Evolutionary conservation across 2,329 filamentous ascomycete species (phyloP), one percentile per base, ranked within the genome.

Genomic region (Ceratocystis destructans): DNA sequence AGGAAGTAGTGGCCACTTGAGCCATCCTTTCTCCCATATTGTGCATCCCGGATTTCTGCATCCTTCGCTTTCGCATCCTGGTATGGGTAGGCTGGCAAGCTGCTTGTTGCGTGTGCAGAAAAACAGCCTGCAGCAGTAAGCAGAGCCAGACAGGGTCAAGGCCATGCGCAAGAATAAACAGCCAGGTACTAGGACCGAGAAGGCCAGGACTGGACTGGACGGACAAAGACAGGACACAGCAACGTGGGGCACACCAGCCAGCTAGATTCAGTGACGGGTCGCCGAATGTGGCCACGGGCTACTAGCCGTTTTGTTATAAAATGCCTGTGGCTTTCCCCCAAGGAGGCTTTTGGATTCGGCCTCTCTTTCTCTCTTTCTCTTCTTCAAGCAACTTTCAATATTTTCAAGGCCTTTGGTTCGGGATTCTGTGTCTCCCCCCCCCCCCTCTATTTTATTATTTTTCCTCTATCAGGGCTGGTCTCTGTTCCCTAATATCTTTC

Each of bases 341-440:
- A 3, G 8, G 7, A 12, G 33, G 3, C 37, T 41, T 12, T 41
- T 12, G 37, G 17, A 71, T 71, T 68, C 57, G 72, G 71, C 22
- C 22, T 72, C 71, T 73, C 72, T 71, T 76, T 76, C 76, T 71
- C 72, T 74, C 78, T 20, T 53, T 78, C 75, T 76, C 77, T 73
- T 72, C 72, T 72, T 83, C 80, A 87, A 85, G 86, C 88, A 88
- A 85, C 79, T 78, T 73, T 79, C 76, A 80, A 80, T 77, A 73
- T 72, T 74, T 31, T 33, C 76, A 73, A 79, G 79, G 80, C 78
- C 78, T 77, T 76, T 77, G 79, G 37, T 75, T 76, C 78, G 79
- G 76, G 76, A 79, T 83, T 80, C 79, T 74, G 72, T 70, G 70
- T 68, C 72, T 73, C 75, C 73, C 75, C 71, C 70, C 70, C 71